These are phyloP conservation scores for Prototheca stagnorum DNA, from an alignment of 163 green algal species.

Conservation along the genomic window DNA sequence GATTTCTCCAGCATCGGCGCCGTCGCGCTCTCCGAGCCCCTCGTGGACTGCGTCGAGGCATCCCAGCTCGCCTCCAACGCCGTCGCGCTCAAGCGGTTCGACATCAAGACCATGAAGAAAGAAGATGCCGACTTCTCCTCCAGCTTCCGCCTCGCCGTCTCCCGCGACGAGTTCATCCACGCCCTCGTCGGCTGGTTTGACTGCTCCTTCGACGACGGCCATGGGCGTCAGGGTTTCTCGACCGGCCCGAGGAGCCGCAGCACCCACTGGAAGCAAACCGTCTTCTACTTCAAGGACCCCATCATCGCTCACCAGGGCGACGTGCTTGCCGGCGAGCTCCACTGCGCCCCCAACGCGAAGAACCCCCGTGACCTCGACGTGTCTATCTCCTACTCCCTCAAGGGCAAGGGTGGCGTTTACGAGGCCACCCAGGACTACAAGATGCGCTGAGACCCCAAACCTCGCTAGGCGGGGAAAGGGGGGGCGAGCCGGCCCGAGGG, in stretches of 20 bases:
- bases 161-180: slow-evolving; percentile 80
- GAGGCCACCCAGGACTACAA: slow-evolving; percentile 39
- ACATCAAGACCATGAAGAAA: slow-evolving; percentile 63
- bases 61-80: slow-evolving; percentile 19
- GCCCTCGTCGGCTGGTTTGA: slow-evolving; percentile 87
- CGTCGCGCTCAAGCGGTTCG: slow-evolving; percentile 29
- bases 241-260: slow-evolving; percentile 17
- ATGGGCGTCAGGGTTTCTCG: slow-evolving; percentile 68
- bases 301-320: slow-evolving; percentile 36
- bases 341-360: slow-evolving; percentile 25
- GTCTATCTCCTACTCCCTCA: slow-evolving; percentile 28
- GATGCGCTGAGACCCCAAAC: too few species aligned
- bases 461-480: too few species aligned
- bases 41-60: slow-evolving; percentile 57
- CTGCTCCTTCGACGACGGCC: slow-evolving; percentile 51
- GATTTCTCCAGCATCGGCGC: slow-evolving; percentile 74
- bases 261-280: slow-evolving; percentile 96
- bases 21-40: slow-evolving; percentile 66
- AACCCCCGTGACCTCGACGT: slow-evolving; percentile 53
- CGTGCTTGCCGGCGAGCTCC: slow-evolving; percentile 7
- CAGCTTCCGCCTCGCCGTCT: slow-evolving; percentile 38
- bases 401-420: slow-evolving; percentile 33
- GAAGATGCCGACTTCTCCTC: slow-evolving; percentile 54
- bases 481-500: too few species aligned
- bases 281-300: slow-evolving; percentile 84